Percentiles rank a stretch among this genome's conserved stretches.
Evolutionary conservation across 169 alveolate species (phyloP).

Genomic region (Theileria parva): DNA sequence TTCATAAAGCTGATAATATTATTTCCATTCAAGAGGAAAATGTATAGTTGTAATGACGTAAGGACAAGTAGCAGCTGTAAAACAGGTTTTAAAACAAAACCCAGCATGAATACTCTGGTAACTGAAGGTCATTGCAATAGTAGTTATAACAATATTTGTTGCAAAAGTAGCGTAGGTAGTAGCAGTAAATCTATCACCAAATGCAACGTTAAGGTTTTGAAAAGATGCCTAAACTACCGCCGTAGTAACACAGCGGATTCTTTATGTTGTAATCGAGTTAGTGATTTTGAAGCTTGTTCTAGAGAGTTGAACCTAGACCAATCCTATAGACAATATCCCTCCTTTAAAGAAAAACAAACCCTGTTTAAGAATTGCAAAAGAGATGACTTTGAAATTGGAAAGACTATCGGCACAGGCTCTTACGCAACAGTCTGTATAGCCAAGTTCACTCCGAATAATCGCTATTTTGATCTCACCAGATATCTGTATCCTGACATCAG

Average conservation of each 20-base stretch:
- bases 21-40: neutral
- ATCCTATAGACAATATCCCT: neutral
- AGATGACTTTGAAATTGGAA: constrained; percentile 42
- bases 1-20: neutral
- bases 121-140: neutral
- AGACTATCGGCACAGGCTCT: constrained; percentile 66
- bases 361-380: constrained; percentile 28
- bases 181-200: neutral
- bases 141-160: neutral
- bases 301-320: neutral
- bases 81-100: neutral
- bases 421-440: constrained; percentile 67
- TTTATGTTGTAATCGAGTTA: neutral
- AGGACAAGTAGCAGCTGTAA: neutral
- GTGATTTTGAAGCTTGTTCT: neutral
- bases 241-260: neutral
- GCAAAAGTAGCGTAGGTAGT: neutral
- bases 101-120: neutral
- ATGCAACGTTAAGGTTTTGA: neutral
- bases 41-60: neutral
- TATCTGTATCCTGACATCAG: neutral
- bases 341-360: neutral
- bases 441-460: neutral
- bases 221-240: neutral
- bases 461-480: neutral